These are phyloP conservation scores for Cordyceps fumosorosea DNA, from an alignment of 2,329 filamentous ascomycete genomes.

Conservation along the genomic window DNA sequence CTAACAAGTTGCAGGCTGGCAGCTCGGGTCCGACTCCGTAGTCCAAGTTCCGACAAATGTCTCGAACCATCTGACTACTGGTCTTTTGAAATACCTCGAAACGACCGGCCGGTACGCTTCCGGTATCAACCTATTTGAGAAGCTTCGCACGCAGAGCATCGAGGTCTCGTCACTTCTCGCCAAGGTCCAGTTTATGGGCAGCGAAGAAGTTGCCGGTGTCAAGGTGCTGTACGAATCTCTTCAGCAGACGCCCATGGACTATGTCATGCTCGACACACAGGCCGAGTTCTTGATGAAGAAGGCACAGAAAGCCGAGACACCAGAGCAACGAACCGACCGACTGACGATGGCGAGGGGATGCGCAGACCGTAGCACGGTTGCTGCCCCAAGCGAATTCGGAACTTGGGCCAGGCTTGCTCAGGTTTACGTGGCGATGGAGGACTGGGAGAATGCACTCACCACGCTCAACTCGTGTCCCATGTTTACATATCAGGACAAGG, in stretches of 20 bases:
- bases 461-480: conserved; percentile 98
- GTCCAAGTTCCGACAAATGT: conserved; percentile 97
- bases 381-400: conserved; percentile 92
- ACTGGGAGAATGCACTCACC: conserved; percentile 92
- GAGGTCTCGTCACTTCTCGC: conserved; percentile 91
- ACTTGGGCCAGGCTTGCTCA: conserved; percentile 94
- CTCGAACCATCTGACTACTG: conserved; percentile 91
- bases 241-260: conserved; percentile 93
- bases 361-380: conserved; percentile 89
- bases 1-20: conserved; percentile 59
- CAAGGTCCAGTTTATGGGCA: conserved; percentile 86
- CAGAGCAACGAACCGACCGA: conserved; percentile 56
- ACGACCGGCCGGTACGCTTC: conserved; percentile 92
- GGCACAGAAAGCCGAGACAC: conserved; percentile 49
- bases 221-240: conserved; percentile 81
- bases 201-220: conserved; percentile 95
- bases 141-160: conserved; percentile 80
- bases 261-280: conserved; percentile 90
- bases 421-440: conserved; percentile 87
- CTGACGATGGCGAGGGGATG: conserved; percentile 84
- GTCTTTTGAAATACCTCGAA: conserved; percentile 87
- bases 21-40: conserved; percentile 91
- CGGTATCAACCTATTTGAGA: conserved; percentile 96
- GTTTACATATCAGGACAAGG: conserved; percentile 99
- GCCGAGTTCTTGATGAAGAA: conserved; percentile 88